Evolutionary conservation across 441 rosid species (phyloP), one percentile per base, ranked within the genome.

Genomic region (Capsella rubella): DNA sequence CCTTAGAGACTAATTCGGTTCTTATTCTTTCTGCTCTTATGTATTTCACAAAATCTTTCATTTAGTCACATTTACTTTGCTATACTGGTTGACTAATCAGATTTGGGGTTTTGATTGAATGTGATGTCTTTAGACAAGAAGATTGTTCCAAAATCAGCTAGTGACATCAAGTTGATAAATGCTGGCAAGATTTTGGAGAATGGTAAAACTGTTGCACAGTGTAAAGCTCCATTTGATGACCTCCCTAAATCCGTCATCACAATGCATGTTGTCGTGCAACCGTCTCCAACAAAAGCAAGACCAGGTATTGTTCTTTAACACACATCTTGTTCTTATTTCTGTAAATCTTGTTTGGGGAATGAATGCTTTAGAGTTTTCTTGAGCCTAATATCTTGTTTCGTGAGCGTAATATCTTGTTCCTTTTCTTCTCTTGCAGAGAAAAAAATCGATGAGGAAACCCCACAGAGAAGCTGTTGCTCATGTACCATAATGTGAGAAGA

Each of bases 191-290:
- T 94, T 72, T 83, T 94, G 87, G 99, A 92, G 75, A 92, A 87
- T 83, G 78, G 59, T 80, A 90, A 81, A 90, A 95, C 93, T 11
- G 93, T 95, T 55, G 96, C 90, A 11, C 97, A 89, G 67, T 95
- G 97, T 82, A 88, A 78, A 73, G 84, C 63, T 65, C 97, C 93
- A 4, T 92, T 89, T 75, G 97, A 90, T 28, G 94, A 90, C 65
- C 90, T 92, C 75, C 84, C 89, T 9, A 81, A 80, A 54, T 90
- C 86, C 11, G 86, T 85, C 67, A 90, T 92, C 59, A 92, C 91
- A 71, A 95, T 95, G 99, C 99, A 95, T 67, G 97, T 95, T 68
- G 97, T 92, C 7, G 97, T 90, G 78, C 97, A 92, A 82, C 94
- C 87, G 54, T 79, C 97, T 68, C 60, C 84, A 62, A 77, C 87